phyloP scores from a whole-genome alignment of 192 early-diverging fungal genomes.

The Coemansia sp. region DNA sequence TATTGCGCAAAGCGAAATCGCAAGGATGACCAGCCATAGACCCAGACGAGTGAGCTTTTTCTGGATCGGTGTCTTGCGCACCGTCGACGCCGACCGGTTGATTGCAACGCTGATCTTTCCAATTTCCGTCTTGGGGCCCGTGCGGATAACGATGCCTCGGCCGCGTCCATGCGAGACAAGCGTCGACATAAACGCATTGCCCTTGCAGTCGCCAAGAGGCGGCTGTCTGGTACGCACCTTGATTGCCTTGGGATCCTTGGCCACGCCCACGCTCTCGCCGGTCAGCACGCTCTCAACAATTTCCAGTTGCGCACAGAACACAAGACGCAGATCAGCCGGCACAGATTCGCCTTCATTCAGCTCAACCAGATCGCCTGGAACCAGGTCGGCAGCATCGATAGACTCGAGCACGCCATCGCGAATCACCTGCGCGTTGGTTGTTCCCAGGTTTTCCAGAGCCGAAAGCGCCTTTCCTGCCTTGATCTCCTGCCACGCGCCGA shows the following conservation, averaged over 20 bases:
- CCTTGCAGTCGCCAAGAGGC: slow-evolving; percentile 90
- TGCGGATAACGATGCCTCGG: slow-evolving; percentile 90
- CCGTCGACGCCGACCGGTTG: slow-evolving; percentile 57
- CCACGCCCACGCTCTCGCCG: slow-evolving; percentile 71
- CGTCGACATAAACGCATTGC: slow-evolving; percentile 97
- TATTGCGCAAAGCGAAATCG: slow-evolving; percentile 77
- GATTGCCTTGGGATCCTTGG: slow-evolving; percentile 61
- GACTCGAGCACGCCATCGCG: slow-evolving; percentile 76
- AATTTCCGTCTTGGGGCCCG: slow-evolving; percentile 87
- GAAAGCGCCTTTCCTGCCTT: slow-evolving; percentile 93
- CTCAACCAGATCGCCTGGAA: slow-evolving; percentile 87
- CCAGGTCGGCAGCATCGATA: slow-evolving; percentile 74
- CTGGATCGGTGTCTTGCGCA: slow-evolving; percentile 68
- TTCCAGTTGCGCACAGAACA: slow-evolving; percentile 64
- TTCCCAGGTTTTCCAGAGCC: slow-evolving; percentile 80
- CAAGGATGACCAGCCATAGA: slow-evolving; percentile 78
- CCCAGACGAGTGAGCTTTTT: slow-evolving; percentile 79
- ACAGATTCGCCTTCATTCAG: slow-evolving; percentile 85
- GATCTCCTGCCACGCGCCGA: slow-evolving; percentile 95
- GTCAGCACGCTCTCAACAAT: slow-evolving; percentile 73
- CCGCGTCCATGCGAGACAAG: slow-evolving; percentile 87
- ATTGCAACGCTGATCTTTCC: slow-evolving; percentile 93
- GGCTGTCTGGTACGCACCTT: slow-evolving; percentile 53
- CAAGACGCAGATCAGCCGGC: slow-evolving; percentile 81
- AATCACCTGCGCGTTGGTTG: slow-evolving; percentile 77